Evolutionary conservation across 2,329 filamentous ascomycete species (phyloP).

Genomic region (Talaromyces sp.): DNA sequence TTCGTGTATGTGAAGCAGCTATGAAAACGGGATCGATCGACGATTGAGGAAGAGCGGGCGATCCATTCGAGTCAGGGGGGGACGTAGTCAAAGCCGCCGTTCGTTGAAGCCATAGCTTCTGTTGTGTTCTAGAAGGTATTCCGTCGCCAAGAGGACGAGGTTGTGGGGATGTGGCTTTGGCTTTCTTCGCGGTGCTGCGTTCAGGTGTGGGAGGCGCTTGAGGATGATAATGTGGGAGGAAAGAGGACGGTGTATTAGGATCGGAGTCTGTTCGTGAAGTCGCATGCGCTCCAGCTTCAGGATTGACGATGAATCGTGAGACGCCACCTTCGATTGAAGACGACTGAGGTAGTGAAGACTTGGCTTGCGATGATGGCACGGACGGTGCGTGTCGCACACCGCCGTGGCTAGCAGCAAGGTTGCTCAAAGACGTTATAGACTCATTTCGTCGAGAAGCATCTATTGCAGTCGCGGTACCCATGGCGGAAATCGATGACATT

Average conservation of each 20-base stretch:
- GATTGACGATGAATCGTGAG: conserved; percentile 45
- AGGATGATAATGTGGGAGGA: conserved; percentile 49
- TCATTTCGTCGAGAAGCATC: conserved; percentile 38
- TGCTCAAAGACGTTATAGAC: conserved; percentile 39
- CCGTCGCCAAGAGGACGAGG: conserved; percentile 38
- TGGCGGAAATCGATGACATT: conserved; percentile 50
- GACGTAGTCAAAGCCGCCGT: conserved; percentile 47
- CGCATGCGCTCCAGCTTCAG: conserved; percentile 31
- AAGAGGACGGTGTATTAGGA: conserved; percentile 47
- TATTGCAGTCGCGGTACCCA: conserved; percentile 39
- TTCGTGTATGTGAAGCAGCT: conserved; percentile 29
- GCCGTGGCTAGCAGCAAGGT: conserved; percentile 35
- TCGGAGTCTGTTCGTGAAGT: conserved; percentile 44
- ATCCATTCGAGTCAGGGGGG: conserved; percentile 41
- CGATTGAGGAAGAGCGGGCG: conserved; percentile 34
- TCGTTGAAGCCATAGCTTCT: conserved; percentile 50
- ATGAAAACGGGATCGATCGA: conserved; percentile 38
- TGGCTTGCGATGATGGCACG: conserved; percentile 30
- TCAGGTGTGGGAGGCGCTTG: conserved; percentile 46
- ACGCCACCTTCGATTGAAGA: conserved; percentile 51
- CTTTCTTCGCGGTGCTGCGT: conserved; percentile 30
- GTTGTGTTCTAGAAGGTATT: conserved; percentile 48
- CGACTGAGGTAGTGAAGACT: conserved; percentile 38
- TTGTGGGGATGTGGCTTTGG: conserved; percentile 34
- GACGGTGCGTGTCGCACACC: conserved; percentile 34